Conservation (phyloP, 768 basidiomycete genomes). For the Chlorophyllum brunneum region DNA sequence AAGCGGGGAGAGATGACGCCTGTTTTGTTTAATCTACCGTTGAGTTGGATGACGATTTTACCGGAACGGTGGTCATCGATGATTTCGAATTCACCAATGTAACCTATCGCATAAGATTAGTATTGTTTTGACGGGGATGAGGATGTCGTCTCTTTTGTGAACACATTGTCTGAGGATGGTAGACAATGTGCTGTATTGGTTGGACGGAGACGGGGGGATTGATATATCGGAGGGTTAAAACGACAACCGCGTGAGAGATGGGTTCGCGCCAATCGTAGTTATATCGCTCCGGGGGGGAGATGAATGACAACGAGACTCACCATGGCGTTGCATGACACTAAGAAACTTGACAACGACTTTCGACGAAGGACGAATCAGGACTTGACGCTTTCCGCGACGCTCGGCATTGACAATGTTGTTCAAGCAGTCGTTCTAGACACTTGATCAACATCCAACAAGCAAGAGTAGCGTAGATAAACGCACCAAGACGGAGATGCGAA, state of each 20-base stretch:
- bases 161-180: slow-evolving; percentile 32
- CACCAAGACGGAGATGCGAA: slow-evolving; percentile 85
- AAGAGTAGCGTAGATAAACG: slow-evolving; percentile 37
- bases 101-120: slow-evolving; percentile 50
- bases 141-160: slow-evolving; percentile 55
- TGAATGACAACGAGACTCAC: slow-evolving; percentile 41
- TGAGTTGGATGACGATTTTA: slow-evolving; percentile 98
- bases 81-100: slow-evolving; percentile 98
- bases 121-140: not conserved
- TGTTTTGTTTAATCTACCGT: slow-evolving; percentile 98
- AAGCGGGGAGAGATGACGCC: slow-evolving; percentile 99
- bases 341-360: slow-evolving; percentile 99
- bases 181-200: slow-evolving; percentile 57
- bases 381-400: slow-evolving; percentile 99
- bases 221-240: slow-evolving; percentile 84
- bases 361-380: slow-evolving; percentile 93
- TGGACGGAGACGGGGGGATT: slow-evolving; percentile 47
- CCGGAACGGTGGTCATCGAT: slow-evolving; percentile 98
- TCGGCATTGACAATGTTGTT: slow-evolving; percentile 99
- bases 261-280: slow-evolving; percentile 76
- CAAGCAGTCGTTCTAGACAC: slow-evolving; percentile 47
- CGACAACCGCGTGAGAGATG: slow-evolving; percentile 59
- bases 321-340: slow-evolving; percentile 98
- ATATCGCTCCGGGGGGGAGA: slow-evolving; percentile 58
- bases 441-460: not conserved